Base-by-base conservation (phyloP, 2,329 filamentous ascomycete species). In the Gliomastix tumulicola region DNA sequence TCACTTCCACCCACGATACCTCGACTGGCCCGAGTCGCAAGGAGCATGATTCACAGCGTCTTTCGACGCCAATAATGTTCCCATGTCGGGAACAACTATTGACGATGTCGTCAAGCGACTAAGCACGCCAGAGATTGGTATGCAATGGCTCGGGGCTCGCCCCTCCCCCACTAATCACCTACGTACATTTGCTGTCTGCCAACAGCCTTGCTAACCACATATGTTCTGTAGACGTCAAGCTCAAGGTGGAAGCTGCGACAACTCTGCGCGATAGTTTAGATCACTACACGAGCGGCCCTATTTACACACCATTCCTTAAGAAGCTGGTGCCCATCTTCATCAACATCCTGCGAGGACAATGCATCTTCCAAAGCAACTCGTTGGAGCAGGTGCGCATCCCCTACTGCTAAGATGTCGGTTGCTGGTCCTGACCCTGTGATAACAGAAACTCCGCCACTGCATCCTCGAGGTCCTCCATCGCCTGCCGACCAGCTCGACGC, bases 381-480 rank as follows among this genome's bases (percentile, higher is more conserved):
- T 74, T 80, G 36, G 92, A 98, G 55, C 92, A 97, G 73, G 84
- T 88, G 60, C 56, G 74, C 45, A 16, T 15, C 10, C 16, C 21
- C 21, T 17, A n/a, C 25, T 16, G 13, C 25, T 7, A 28, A 28
- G 10, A 7, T 16, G 17, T 28, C 25, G 10, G 17, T 28, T 28
- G 25, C 10, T 28, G 10, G 17, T 7, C 10, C 25, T 28, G 17
- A 28, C 25, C 13, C n/a, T n/a, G n/a, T 28, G 6, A 9, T 15
- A 39, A 28, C 48, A 87, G 80, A 94, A 88, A 76, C 69, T 98
- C 46, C 87, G 92, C 45, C 92, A 92, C 57, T 94, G 85, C 57
- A 76, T 94, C 34, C 82, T 99, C 48, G 94, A 98, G 62, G 95
- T 96, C 48, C 71, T 99, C 21, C 88, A 97, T 61, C 81, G 92